A percentile compares a stretch with the other conserved stretches of the same genome.
Evolutionary conservation across 2,329 filamentous ascomycete genomes (phyloP).

Genomic region (Ustilaginoidea virens): DNA sequence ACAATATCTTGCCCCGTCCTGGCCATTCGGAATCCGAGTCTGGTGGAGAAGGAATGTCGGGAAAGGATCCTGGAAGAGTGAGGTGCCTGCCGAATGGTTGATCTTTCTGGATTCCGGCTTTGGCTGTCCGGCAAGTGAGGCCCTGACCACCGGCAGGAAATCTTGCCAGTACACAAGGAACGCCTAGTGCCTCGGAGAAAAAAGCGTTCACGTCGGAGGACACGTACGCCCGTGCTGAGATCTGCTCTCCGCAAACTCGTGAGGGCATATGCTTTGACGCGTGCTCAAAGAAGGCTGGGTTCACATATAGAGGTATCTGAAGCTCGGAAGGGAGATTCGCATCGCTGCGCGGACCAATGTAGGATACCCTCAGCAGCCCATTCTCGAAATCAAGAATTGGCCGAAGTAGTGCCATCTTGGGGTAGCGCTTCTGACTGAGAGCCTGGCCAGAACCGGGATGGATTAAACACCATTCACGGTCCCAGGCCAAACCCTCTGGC

Average conservation of each 20-base stretch:
- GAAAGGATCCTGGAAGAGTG: conserved; percentile 38
- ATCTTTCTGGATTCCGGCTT: conserved; percentile 50
- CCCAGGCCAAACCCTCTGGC: conserved; percentile 77
- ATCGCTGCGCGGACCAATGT: conserved; percentile 18
- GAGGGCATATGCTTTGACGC: conserved; percentile 32
- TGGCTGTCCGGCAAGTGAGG: conserved; percentile 49
- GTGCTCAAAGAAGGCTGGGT: conserved; percentile 40
- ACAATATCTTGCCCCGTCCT: conserved; percentile 42
- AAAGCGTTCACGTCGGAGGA: conserved; percentile 53
- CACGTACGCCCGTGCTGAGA: conserved; percentile 56
- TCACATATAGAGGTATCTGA: conserved; percentile 48
- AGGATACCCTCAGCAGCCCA: conserved; percentile 49
- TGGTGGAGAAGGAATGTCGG: conserved; percentile 35
- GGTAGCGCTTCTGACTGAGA: conserved; percentile 77
- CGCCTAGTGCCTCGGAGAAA: conserved; percentile 59
- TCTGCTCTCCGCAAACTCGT: conserved; percentile 69
- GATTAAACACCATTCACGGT: conserved; percentile 90
- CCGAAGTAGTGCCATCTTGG: conserved; percentile 71
- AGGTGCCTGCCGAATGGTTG: conserved; percentile 18
- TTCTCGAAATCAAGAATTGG: conserved; percentile 56
- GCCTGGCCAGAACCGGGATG: conserved; percentile 74
- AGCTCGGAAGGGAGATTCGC: conserved; percentile 15
- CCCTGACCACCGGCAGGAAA: conserved; percentile 56
- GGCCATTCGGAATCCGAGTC: conserved; percentile 38
- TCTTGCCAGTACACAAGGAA: conserved; percentile 70